A percentile compares a stretch with the other conserved stretches of the same genome.
Evolutionary conservation across 129 eudicot genomes (phyloP).

Genomic region (Lactuca sativa): DNA sequence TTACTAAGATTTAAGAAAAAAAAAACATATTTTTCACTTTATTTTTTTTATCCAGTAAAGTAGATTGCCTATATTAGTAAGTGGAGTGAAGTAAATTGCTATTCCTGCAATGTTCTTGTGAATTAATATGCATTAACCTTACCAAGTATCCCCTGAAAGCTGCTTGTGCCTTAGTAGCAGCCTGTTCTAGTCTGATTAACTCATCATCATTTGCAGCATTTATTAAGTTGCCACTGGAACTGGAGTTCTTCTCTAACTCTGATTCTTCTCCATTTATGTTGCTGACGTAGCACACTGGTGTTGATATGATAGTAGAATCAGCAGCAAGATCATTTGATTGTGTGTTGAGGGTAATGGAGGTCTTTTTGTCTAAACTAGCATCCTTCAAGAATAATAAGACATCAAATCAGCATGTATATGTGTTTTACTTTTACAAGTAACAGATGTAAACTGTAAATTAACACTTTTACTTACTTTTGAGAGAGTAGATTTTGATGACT

Average conservation of each 20-base stretch:
- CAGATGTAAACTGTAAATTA: conserved; percentile 7
- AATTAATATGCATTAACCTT: too few relatives aligned
- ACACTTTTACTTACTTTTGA: conserved; percentile 47
- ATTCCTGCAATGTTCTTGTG: too few relatives aligned
- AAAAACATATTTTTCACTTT: too few relatives aligned
- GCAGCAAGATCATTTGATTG: conserved; percentile 45
- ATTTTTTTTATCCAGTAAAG: too few relatives aligned
- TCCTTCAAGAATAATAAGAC: conserved; percentile 42
- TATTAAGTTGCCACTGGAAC: conserved; percentile 27
- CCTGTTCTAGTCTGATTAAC: too few relatives aligned
- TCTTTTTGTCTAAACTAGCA: conserved; percentile 50
- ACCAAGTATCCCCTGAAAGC: too few relatives aligned
- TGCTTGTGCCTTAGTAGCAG: too few relatives aligned
- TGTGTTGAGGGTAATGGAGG: conserved; percentile 41
- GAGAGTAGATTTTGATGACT: too few relatives aligned
- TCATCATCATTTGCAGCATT: conserved; percentile 34
- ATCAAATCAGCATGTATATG: conserved; percentile 18
- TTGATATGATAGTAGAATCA: conserved; percentile 45
- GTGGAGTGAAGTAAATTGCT: too few relatives aligned
- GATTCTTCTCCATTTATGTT: conserved; percentile 34
- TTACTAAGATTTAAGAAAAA: not conserved
- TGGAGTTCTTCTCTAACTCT: conserved; percentile 43
- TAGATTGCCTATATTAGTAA: too few relatives aligned
- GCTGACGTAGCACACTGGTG: conserved; percentile 40
- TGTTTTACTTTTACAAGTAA: conserved; percentile 1